Percentiles rank a stretch among this genome's conserved stretches.
Evolutionary conservation across 2,329 filamentous ascomycete species (phyloP).

Genomic region (Fusarium drepaniforme): DNA sequence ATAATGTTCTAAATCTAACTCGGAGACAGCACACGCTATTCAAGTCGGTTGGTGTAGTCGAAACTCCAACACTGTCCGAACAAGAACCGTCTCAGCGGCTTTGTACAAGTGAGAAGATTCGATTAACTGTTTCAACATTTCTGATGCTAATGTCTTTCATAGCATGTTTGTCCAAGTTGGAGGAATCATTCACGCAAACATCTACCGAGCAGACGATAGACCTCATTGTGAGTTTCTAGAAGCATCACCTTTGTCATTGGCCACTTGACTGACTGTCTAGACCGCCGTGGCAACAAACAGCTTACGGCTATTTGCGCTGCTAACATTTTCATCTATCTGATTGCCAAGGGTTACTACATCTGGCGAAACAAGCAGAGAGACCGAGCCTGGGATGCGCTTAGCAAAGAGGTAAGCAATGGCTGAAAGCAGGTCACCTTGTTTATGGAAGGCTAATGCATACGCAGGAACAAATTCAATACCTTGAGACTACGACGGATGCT

Average conservation of each 20-base stretch:
- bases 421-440: fast-evolving
- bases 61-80: constrained; percentile 71
- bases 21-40: constrained; percentile 45
- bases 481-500: constrained; percentile 22
- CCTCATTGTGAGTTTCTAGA: constrained; percentile 7
- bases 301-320: constrained; percentile 14
- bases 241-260: too few relatives aligned
- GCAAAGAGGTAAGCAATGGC: constrained; percentile 6
- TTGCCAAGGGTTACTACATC: constrained; percentile 28
- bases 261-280: not conserved
- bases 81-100: constrained; percentile 69
- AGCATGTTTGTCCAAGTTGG: constrained; percentile 57
- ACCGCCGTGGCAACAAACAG: constrained; percentile 17
- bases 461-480: constrained; percentile 15
- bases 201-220: constrained; percentile 38
- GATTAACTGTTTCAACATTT: not conserved
- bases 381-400: constrained; percentile 20
- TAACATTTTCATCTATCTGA: constrained; percentile 22
- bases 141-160: not conserved
- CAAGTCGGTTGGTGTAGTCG: constrained; percentile 69
- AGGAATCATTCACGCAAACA: constrained; percentile 55
- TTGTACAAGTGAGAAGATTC: constrained; percentile 61
- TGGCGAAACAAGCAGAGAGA: constrained; percentile 27
- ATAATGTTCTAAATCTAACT: not conserved
- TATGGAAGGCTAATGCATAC: not conserved